Base-by-base conservation (phyloP, 768 basidiomycete species). In the Saitozyma podzolica region DNA sequence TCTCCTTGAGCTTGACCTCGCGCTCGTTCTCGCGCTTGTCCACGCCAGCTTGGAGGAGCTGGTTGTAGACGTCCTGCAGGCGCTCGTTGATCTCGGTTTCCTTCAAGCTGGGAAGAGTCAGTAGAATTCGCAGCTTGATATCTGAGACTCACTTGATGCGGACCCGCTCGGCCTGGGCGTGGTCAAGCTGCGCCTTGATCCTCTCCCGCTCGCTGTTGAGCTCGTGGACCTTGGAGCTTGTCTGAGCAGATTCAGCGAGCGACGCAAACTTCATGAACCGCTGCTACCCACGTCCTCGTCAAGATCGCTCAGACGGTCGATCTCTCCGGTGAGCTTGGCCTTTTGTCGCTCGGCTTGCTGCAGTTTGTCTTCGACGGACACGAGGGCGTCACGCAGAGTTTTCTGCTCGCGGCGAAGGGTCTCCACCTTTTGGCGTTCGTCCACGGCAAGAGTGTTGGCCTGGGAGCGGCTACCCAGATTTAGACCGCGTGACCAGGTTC, bases 31-130 rank as follows among this genome's bases (percentile, higher is more conserved):
- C 91, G 51, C 87, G 86, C 79, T 83, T 88, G 73, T 97, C 94
- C 0, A 91, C 88, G 39, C 92, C 91, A 0, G 94, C 94, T 75
- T 94, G 90, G 13, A 92, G 82, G 3, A 99, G 84, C 72, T 96
- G 88, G 52, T 87, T 84, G 73, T 91, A 89, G 3, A 91, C 84
- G 13, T 86, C 87, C 56, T 87, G 84, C 6, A 99, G 85, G 75
- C 94, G 93, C 80, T 95, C 95, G 75, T 95, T 94, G 29, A 89
- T 85, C 71, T 99, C 94, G 0, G 86, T 85, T 78, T 96, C 93
- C 11, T 92, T 85, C 81, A 91, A 90, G 51, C 93, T 98, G 56
- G 42, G 20, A 2, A 10, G 14, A 42, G 29, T 61, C 56, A 62
- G 56, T 47, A 8, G 29, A 3, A 37, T 53, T 20, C 47, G 37